Evolutionary conservation across 306 rosid genomes (phyloP).

Genomic region (Cicer yamashitae): DNA sequence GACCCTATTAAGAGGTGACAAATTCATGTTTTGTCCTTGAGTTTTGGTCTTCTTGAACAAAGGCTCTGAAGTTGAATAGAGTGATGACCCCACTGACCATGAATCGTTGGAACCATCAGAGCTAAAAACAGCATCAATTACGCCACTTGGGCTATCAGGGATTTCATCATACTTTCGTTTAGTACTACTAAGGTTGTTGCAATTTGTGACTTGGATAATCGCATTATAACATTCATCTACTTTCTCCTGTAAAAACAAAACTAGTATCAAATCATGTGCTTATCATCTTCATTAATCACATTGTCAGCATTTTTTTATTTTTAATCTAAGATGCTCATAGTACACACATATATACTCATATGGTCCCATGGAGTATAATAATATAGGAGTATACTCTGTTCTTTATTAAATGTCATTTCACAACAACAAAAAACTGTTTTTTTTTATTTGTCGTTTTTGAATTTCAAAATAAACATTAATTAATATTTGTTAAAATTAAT

Average conservation of each 20-base stretch:
- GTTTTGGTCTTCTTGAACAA: conserved; percentile 71
- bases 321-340: conserved; percentile 24
- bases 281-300: conserved; percentile 30
- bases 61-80: conserved; percentile 55
- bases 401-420: too few relatives aligned
- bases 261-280: conserved; percentile 36
- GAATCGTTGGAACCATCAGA: conserved; percentile 83
- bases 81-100: conserved; percentile 68
- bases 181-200: not conserved
- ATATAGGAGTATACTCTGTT: too few relatives aligned
- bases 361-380: not conserved
- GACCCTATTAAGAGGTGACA: conserved; percentile 14
- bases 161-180: conserved; percentile 67
- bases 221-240: conserved; percentile 72
- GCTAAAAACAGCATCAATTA: conserved; percentile 65
- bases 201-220: conserved; percentile 51
- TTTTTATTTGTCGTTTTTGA: too few relatives aligned
- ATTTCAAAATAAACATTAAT: too few relatives aligned
- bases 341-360: not conserved
- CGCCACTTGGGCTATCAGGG: conserved; percentile 82
- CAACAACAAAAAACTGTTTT: too few relatives aligned
- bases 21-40: conserved; percentile 60
- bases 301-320: conserved; percentile 11
- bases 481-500: too few relatives aligned
- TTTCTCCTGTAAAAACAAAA: conserved; percentile 66